Evolutionary conservation across 805 yeast genomes (phyloP), one percentile per base, ranked within the genome.

Genomic region (Candida insectorum): DNA sequence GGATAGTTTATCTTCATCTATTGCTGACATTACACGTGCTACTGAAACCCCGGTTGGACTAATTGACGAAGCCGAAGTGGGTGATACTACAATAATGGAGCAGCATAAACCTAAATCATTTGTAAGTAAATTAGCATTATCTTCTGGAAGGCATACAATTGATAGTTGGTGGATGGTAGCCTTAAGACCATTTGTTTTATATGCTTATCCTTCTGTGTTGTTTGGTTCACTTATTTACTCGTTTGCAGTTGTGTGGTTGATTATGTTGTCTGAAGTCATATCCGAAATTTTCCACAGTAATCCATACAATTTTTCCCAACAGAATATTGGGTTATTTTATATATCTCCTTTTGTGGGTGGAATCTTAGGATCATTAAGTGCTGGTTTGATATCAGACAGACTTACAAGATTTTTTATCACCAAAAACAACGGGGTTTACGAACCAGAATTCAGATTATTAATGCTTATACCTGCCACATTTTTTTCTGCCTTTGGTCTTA

Each of bases 231-330:
- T 77, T 6, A 50, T 74, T 3, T 77, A 78, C 48, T 59, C 78
- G 0, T 58, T 77, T 33, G 75, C 81, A 11, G 79, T 78, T 14
- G 79, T 77, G 13, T 78, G 82, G 82, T 66, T 78, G 28, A 77
- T 78, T 48, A 72, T 77, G 19, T 70, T 78, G 28, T 73, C 81
- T 2, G 82, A 77, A 45, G 64, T 77, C 0, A 65, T 78, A 22
- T 62, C 77, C 2, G 60, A 66, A 3, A 70, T 77, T 11, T 78
- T 77, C 48, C 47, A 62, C 2, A 43, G 47, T 10, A 52, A 47
- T 6, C 24, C 16, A 11, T 75, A 75, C 51, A 52, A 60, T 18
- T 76, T 66, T 50, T 51, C 65, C 4, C 58, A 63, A 27, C 65
- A 67, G 8, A 59, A 70, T 0, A 64, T 76, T 11, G 82, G 82